A percentile compares a stretch with the other conserved stretches of the same genome.
Evolutionary conservation across 371 early-diverging fungal species (phyloP).

Genomic region (Syncephalastrum sp.): DNA sequence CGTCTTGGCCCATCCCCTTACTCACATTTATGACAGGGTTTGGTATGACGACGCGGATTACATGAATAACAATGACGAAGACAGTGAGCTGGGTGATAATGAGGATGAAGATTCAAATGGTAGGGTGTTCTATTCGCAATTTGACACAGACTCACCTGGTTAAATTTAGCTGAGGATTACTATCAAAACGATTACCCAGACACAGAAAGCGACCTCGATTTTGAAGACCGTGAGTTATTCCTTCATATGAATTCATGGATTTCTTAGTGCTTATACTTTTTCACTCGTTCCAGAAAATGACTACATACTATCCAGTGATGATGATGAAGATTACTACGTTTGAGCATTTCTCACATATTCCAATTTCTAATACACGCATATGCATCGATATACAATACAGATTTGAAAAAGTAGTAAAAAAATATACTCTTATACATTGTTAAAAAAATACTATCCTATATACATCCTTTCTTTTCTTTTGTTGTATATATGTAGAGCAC

Average conservation of each 20-base stretch:
- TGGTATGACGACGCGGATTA: conserved; percentile 57
- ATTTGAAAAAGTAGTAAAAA: too few species aligned
- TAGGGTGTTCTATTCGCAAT: conserved; percentile 16
- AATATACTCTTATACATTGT: too few species aligned
- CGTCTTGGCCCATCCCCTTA: background rate
- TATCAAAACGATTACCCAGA: conserved; percentile 68
- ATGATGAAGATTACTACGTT: conserved; percentile 26
- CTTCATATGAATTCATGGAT: background rate
- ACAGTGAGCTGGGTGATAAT: conserved; percentile 51
- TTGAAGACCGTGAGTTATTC: conserved; percentile 39
- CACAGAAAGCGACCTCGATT: conserved; percentile 51
- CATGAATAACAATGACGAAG: conserved; percentile 50
- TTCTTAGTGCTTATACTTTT: background rate
- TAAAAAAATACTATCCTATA: too few species aligned
- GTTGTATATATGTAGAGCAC: too few species aligned
- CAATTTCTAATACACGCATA: too few species aligned
- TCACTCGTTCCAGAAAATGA: conserved; percentile 14
- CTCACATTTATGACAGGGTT: conserved; percentile 24
- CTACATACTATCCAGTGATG: conserved; percentile 30
- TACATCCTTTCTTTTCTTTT: too few species aligned
- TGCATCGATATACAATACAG: too few species aligned
- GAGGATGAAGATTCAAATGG: conserved; percentile 66
- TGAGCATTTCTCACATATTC: too few species aligned
- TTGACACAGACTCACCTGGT: background rate
- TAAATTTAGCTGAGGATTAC: conserved; percentile 57